Evolutionary conservation across 1,284 basidiomycete species (phyloP).

Genomic region (Irpex rosettiformis): DNA sequence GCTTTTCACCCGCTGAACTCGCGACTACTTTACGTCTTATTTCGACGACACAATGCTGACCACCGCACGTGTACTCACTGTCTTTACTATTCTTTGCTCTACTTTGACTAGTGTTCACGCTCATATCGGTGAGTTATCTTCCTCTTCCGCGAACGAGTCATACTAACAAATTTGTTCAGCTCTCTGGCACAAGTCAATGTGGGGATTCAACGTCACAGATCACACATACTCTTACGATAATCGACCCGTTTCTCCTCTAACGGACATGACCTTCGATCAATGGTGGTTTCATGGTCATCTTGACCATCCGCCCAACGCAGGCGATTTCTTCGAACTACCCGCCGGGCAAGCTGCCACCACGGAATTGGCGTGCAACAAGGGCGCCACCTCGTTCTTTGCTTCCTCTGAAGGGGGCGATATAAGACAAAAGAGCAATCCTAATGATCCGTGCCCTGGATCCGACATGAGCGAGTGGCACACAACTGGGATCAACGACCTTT

Average conservation of each 20-base stretch:
- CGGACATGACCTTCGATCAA: slow-evolving; percentile 50
- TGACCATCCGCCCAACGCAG: slow-evolving; percentile 51
- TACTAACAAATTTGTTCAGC: too few species aligned
- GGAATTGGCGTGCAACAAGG: slow-evolving; percentile 58
- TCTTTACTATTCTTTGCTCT: slow-evolving; percentile 1
- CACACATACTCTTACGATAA: slow-evolving; percentile 47
- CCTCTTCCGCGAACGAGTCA: too few species aligned
- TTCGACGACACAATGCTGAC: neutral
- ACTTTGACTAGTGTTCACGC: neutral
- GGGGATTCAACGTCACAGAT: slow-evolving; percentile 56
- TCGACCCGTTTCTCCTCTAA: slow-evolving; percentile 31
- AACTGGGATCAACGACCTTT: slow-evolving; percentile 49
- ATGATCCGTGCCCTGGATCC: slow-evolving; percentile 51
- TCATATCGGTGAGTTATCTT: slow-evolving; percentile 5
- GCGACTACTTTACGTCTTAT: neutral
- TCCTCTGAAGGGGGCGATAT: slow-evolving; percentile 50
- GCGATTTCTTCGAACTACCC: slow-evolving; percentile 57
- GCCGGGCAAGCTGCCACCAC: slow-evolving; percentile 50
- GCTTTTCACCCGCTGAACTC: neutral
- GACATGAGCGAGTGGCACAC: slow-evolving; percentile 50
- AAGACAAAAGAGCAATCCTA: slow-evolving; percentile 37
- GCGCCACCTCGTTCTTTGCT: slow-evolving; percentile 51
- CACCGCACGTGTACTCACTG: neutral
- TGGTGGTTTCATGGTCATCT: slow-evolving; percentile 77
- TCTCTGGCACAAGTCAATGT: slow-evolving; percentile 37